Percentiles rank a stretch among this genome's conserved stretches.
These are phyloP conservation scores for Aspergillus eucalypticola DNA, from an alignment of 2,329 filamentous ascomycete genomes.

Conservation along the genomic window DNA sequence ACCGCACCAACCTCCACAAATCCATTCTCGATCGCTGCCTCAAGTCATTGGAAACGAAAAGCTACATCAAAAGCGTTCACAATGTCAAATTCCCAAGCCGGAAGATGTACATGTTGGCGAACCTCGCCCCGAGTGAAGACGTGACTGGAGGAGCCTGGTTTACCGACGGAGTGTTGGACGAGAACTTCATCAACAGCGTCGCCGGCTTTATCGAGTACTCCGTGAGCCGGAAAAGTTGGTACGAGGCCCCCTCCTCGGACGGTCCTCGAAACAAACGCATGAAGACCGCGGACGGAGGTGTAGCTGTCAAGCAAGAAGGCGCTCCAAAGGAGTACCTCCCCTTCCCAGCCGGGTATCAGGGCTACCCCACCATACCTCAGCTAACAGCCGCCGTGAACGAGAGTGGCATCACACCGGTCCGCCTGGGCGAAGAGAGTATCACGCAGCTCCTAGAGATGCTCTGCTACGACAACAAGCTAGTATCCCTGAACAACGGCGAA, in stretches of 20 bases:
- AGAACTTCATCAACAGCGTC: slow-evolving; percentile 79
- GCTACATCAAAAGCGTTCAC: slow-evolving; percentile 84
- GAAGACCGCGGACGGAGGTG: slow-evolving; percentile 37
- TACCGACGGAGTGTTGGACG: slow-evolving; percentile 85
- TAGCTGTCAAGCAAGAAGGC: slow-evolving; percentile 31
- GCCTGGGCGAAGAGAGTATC: slow-evolving; percentile 70
- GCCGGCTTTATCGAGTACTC: slow-evolving; percentile 72
- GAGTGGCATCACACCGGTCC: slow-evolving; percentile 70
- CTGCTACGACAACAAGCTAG: slow-evolving; percentile 81
- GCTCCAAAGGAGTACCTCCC: slow-evolving; percentile 47
- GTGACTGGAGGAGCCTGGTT: slow-evolving; percentile 95
- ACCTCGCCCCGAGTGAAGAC: slow-evolving; percentile 80
- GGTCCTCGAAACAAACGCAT: slow-evolving; percentile 46
- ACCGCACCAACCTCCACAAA: slow-evolving; percentile 78
- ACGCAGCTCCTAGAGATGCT: slow-evolving; percentile 85
- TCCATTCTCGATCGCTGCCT: slow-evolving; percentile 77
- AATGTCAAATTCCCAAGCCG: slow-evolving; percentile 87
- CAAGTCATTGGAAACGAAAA: slow-evolving; percentile 78
- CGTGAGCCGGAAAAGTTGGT: slow-evolving; percentile 71
- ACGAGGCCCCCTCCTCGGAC: slow-evolving; percentile 48
- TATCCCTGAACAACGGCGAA: slow-evolving; percentile 55
- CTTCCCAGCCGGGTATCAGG: slow-evolving; percentile 65
- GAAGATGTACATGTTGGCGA: slow-evolving; percentile 93
- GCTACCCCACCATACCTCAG: slow-evolving; percentile 77
- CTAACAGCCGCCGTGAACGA: slow-evolving; percentile 74